phyloP scores from a whole-genome alignment of 257 asterid genomes.

The Plectranthus barbatus region DNA sequence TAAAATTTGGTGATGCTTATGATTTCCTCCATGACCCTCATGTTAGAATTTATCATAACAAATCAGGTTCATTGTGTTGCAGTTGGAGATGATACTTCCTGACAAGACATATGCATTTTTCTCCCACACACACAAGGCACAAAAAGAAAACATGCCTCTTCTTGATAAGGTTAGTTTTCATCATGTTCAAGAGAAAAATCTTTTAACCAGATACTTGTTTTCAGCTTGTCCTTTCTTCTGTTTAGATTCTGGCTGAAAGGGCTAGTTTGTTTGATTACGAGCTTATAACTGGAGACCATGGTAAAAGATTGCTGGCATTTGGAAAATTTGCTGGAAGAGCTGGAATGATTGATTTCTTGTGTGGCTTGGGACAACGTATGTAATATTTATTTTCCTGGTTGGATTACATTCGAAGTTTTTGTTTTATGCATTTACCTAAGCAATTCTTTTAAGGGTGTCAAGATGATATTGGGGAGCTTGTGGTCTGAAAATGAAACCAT shows the following conservation, averaged over 20 bases:
- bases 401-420: not conserved
- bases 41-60: not conserved
- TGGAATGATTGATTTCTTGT: conserved; percentile 78
- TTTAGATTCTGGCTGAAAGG: conserved; percentile 64
- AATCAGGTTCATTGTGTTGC: conserved; percentile 13
- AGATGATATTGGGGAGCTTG: not conserved
- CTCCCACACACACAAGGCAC: conserved; percentile 98
- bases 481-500: not conserved
- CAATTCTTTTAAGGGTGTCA: not conserved
- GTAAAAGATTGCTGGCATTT: conserved; percentile 79
- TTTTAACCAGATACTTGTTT: not conserved
- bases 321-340: conserved; percentile 96
- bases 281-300: conserved; percentile 84
- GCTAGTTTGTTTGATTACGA: conserved; percentile 88
- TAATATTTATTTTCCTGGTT: not conserved
- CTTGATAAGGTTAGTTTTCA: conserved; percentile 68
- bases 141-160: conserved; percentile 89
- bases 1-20: not conserved
- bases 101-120: conserved; percentile 82
- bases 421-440: not conserved
- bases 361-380: conserved; percentile 83
- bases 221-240: conserved; percentile 5
- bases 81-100: conserved; percentile 96
- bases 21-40: too few species aligned
- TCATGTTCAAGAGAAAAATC: not conserved